These are phyloP conservation scores for Glebionis coronaria DNA, from an alignment of 129 eudicot genomes.

Conservation along the genomic window DNA sequence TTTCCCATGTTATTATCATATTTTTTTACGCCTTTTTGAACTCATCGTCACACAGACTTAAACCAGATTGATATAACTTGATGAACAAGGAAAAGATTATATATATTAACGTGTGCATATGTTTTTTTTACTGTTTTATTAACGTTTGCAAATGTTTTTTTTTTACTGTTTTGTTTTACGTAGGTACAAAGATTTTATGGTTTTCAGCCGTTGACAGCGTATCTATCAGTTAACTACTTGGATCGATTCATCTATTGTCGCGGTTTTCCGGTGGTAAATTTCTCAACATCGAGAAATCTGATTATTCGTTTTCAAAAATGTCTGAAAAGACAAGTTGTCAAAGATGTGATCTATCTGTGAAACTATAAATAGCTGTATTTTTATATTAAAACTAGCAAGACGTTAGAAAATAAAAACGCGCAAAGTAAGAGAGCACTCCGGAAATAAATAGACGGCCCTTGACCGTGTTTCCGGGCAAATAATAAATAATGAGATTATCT, in stretches of 20 bases:
- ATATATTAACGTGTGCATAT: background rate
- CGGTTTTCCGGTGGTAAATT: conserved; percentile 66
- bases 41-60: too few species aligned
- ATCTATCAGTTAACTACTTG: conserved; percentile 82
- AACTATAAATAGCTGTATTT: background rate
- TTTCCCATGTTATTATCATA: too few species aligned
- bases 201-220: conserved; percentile 86
- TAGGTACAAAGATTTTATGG: conserved; percentile 81
- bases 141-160: too few species aligned
- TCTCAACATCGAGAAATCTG: background rate
- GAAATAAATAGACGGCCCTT: too few species aligned
- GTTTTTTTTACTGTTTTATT: background rate
- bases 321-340: too few species aligned
- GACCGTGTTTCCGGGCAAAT: too few species aligned
- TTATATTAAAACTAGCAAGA: background rate
- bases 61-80: too few species aligned
- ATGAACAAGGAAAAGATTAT: background rate
- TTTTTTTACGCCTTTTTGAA: too few species aligned
- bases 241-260: conserved; percentile 79
- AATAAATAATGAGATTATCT: background rate
- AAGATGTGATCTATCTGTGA: too few species aligned
- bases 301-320: too few species aligned
- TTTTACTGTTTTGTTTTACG: background rate
- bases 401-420: too few species aligned
- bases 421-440: too few species aligned